These are phyloP conservation scores for Protea cynaroides DNA, from an alignment of 164 flowering plant species.

Conservation along the genomic window DNA sequence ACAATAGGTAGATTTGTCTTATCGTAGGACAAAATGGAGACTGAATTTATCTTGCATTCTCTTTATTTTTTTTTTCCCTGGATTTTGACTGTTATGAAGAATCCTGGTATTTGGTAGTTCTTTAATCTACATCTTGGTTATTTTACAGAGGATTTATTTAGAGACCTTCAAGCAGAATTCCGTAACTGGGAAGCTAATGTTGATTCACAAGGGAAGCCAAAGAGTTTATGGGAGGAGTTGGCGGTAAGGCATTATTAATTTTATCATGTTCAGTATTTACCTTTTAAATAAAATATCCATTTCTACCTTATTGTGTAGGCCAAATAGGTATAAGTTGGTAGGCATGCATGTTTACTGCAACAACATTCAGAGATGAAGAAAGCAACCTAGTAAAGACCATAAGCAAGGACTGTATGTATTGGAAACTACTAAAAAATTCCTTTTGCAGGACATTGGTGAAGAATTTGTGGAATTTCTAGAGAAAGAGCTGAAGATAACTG, in stretches of 20 bases:
- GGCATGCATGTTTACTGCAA: too few relatives aligned
- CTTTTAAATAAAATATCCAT: neutral
- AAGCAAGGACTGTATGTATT: neutral
- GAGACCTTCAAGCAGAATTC: slow-evolving; percentile 81
- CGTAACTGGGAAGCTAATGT: slow-evolving; percentile 77
- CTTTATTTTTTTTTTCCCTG: slow-evolving; percentile 6
- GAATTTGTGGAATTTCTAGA: slow-evolving; percentile 94
- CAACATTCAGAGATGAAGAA: too few relatives aligned
- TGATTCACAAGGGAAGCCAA: slow-evolving; percentile 73
- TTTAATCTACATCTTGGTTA: slow-evolving; percentile 13
- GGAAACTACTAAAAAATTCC: neutral
- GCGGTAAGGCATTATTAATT: slow-evolving; percentile 43
- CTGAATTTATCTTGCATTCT: slow-evolving; percentile 8
- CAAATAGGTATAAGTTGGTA: too few relatives aligned
- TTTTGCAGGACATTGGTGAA: slow-evolving; percentile 84
- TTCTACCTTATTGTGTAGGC: too few relatives aligned
- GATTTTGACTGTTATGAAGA: neutral
- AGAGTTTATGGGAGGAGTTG: slow-evolving; percentile 94
- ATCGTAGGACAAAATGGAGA: slow-evolving; percentile 9
- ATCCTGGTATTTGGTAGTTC: neutral
- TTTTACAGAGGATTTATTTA: slow-evolving; percentile 73
- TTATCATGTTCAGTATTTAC: neutral
- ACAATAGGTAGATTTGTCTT: slow-evolving; percentile 72
- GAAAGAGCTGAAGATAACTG: slow-evolving; percentile 81
- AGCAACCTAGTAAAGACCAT: neutral